Evolutionary conservation across 2,329 filamentous ascomycete species (phyloP).

Genomic region (Pestalotiopsis fici): DNA sequence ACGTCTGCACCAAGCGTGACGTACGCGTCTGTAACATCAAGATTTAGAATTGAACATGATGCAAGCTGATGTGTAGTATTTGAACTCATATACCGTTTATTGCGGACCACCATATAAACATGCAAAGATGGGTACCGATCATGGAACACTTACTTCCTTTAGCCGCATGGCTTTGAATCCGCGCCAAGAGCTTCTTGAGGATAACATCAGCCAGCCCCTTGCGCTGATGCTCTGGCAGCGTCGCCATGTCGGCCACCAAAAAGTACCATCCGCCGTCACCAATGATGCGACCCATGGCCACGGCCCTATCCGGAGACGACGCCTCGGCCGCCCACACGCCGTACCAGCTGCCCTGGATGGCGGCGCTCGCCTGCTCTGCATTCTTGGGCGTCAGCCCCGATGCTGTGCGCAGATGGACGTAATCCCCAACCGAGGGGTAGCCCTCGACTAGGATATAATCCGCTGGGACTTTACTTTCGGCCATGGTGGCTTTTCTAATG

Average conservation of each 20-base stretch:
- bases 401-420: constrained; percentile 36
- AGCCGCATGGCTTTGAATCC: constrained; percentile 40
- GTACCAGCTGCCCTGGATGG: constrained; percentile 40
- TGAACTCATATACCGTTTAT: no score
- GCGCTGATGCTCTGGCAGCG: constrained; percentile 48
- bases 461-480: constrained; percentile 22
- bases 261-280: constrained; percentile 55
- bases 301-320: constrained; percentile 16
- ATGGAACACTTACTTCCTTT: constrained; percentile 17
- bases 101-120: no score
- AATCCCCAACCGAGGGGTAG: constrained; percentile 34
- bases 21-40: constrained; percentile 29
- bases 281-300: constrained; percentile 53
- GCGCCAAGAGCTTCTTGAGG: constrained; percentile 40
- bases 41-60: no score
- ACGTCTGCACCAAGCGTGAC: constrained; percentile 47
- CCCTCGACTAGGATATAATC: constrained; percentile 36
- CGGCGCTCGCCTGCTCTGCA: constrained; percentile 34
- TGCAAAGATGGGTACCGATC: no score
- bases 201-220: constrained; percentile 47
- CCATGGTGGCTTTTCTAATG: neutral
- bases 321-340: constrained; percentile 38
- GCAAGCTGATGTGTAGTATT: no score
- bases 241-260: constrained; percentile 49
- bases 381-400: constrained; percentile 38